Evolutionary conservation across 306 rosid species (phyloP).

Genomic region (Dicorynia guianensis): DNA sequence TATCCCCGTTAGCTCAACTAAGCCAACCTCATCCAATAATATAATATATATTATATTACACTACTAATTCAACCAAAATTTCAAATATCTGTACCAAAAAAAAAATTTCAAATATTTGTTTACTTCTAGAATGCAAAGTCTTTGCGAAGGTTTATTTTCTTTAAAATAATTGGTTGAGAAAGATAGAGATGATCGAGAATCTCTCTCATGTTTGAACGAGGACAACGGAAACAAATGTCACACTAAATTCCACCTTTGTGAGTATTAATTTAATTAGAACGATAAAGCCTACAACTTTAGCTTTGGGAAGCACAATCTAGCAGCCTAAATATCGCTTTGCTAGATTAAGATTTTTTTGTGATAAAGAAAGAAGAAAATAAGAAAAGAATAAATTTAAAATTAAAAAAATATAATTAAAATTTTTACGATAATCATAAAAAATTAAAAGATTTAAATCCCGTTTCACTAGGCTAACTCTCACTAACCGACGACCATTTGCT

Average conservation of each 20-base stretch:
- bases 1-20: constrained; percentile 22
- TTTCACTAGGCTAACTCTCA: too few species aligned
- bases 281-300: constrained; percentile 49
- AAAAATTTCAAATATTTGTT: not conserved
- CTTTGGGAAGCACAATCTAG: constrained; percentile 50
- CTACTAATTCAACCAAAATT: not conserved
- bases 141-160: too few species aligned
- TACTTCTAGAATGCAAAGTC: not conserved
- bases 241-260: constrained; percentile 37
- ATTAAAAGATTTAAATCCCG: too few species aligned
- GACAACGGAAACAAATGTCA: constrained; percentile 61
- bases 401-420: too few species aligned
- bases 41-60: not conserved
- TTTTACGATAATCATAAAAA: too few species aligned
- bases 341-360: too few species aligned
- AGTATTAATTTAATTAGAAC: constrained; percentile 44
- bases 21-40: constrained; percentile 2
- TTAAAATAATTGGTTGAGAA: too few species aligned
- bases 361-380: too few species aligned
- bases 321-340: constrained; percentile 51
- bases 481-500: constrained; percentile 42
- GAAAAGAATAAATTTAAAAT: too few species aligned
- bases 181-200: constrained; percentile 42
- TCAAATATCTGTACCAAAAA: too few species aligned
- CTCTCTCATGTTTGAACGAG: constrained; percentile 47